phyloP scores from a whole-genome alignment of 805 yeast species.

The Clavispora fructus region DNA sequence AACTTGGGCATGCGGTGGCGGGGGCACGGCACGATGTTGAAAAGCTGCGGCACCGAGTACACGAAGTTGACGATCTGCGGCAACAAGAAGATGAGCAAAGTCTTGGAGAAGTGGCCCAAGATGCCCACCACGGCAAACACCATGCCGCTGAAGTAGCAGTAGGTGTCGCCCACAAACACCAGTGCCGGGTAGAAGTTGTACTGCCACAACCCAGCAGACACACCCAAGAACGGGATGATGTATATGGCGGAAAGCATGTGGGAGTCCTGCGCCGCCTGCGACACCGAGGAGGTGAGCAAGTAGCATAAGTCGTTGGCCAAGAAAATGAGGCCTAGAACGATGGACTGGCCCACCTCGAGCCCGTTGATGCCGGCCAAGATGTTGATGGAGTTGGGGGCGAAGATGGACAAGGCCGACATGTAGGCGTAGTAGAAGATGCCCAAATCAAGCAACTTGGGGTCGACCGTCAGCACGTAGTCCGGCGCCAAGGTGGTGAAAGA shows the following conservation, averaged over 20 bases:
- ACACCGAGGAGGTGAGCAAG: constrained; percentile 38
- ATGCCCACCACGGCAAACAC: constrained; percentile 96
- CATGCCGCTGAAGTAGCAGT: constrained; percentile 98
- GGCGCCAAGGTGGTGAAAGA: constrained; percentile 32
- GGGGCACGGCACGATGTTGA: constrained; percentile 87
- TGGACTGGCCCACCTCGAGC: constrained; percentile 90
- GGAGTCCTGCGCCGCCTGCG: constrained; percentile 60
- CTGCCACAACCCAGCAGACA: constrained; percentile 66
- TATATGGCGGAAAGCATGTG: constrained; percentile 79
- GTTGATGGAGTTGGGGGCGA: constrained; percentile 93
- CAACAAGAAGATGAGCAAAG: constrained; percentile 74
- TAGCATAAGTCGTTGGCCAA: constrained; percentile 75
- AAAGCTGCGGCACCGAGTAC: constrained; percentile 89
- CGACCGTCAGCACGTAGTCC: constrained; percentile 32
- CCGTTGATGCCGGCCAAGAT: constrained; percentile 97
- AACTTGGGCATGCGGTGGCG: constrained; percentile 88
- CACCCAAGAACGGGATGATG: constrained; percentile 82
- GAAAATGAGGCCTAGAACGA: constrained; percentile 67
- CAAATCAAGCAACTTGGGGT: constrained; percentile 58
- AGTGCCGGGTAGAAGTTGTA: constrained; percentile 88
- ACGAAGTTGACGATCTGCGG: constrained; percentile 90
- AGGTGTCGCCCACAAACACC: constrained; percentile 97
- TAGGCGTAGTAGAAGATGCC: constrained; percentile 78
- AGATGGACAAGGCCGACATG: constrained; percentile 88
- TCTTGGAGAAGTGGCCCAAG: constrained; percentile 92